These are phyloP conservation scores for Prunus yedoensis DNA, from an alignment of 331 rosid genomes.

Conservation along the genomic window DNA sequence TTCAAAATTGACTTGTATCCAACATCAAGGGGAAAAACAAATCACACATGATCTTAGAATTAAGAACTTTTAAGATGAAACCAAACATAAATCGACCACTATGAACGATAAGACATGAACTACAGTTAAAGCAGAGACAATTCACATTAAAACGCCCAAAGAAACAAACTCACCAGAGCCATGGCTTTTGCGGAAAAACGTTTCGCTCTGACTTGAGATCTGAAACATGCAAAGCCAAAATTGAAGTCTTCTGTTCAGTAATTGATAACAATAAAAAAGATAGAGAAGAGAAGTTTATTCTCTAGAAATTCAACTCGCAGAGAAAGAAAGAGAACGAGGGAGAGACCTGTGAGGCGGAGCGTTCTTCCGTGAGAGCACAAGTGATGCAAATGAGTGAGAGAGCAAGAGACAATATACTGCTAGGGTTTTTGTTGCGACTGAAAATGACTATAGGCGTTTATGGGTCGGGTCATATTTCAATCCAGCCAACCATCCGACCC, in stretches of 20 bases:
- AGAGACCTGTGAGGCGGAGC: slow-evolving; percentile 32
- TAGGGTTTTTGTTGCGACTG: slow-evolving; percentile 46
- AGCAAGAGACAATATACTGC: neutral
- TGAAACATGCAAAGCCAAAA: slow-evolving; percentile 26
- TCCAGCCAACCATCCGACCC: neutral
- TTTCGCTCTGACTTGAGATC: slow-evolving; percentile 45
- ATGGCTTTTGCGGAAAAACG: slow-evolving; percentile 49
- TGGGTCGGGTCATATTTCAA: neutral
- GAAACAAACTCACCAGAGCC: slow-evolving; percentile 61
- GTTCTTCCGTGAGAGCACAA: slow-evolving; percentile 27
- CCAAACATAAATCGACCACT: neutral
- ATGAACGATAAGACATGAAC: neutral
- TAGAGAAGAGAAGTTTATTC: neutral
- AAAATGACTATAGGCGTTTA: neutral
- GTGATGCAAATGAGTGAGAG: neutral
- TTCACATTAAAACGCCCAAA: neutral
- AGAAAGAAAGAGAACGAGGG: neutral
- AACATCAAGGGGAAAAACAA: neutral
- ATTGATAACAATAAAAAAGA: neutral
- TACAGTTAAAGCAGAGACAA: neutral
- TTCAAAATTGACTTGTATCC: neutral
- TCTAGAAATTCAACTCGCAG: neutral
- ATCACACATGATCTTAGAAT: neutral
- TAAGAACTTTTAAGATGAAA: neutral
- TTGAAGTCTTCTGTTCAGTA: neutral